phyloP scores from a whole-genome alignment of 2,329 filamentous ascomycete species.

The Colletotrichum sp. region DNA sequence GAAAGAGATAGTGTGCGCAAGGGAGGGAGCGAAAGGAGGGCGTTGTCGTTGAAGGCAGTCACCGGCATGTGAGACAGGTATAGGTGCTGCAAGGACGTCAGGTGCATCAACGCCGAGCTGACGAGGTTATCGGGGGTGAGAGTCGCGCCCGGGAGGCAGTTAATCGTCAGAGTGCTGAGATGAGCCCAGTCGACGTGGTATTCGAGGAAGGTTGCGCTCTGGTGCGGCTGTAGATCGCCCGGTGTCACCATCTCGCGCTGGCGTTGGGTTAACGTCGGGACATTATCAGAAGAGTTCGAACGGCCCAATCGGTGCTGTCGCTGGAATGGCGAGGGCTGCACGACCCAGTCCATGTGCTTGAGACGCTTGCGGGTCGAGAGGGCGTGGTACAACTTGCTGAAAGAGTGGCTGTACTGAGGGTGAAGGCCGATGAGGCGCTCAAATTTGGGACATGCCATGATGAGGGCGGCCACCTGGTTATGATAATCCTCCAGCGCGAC shows the following conservation, averaged over 20 bases:
- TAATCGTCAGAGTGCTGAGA: constrained; percentile 61
- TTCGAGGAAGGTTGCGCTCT: constrained; percentile 50
- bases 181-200: constrained; percentile 59
- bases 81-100: constrained; percentile 62
- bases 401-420: constrained; percentile 58
- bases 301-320: constrained; percentile 31
- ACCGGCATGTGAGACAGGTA: constrained; percentile 61
- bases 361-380: constrained; percentile 60
- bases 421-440: constrained; percentile 62
- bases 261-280: not conserved
- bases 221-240: constrained; percentile 43
- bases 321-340: constrained; percentile 45
- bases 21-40: constrained; percentile 58
- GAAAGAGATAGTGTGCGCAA: constrained; percentile 60
- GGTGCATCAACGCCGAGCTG: constrained; percentile 49
- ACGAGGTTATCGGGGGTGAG: constrained; percentile 58
- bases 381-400: constrained; percentile 61
- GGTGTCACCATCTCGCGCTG: constrained; percentile 27
- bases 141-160: constrained; percentile 61
- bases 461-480: constrained; percentile 61
- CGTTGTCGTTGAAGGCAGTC: constrained; percentile 60
- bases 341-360: constrained; percentile 63
- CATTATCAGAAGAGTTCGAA: constrained; percentile 19
- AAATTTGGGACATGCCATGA: constrained; percentile 70
- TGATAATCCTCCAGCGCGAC: constrained; percentile 55